Evolutionary conservation across 805 yeast genomes (phyloP).

Genomic region (Saccharomycopsis olivae): DNA sequence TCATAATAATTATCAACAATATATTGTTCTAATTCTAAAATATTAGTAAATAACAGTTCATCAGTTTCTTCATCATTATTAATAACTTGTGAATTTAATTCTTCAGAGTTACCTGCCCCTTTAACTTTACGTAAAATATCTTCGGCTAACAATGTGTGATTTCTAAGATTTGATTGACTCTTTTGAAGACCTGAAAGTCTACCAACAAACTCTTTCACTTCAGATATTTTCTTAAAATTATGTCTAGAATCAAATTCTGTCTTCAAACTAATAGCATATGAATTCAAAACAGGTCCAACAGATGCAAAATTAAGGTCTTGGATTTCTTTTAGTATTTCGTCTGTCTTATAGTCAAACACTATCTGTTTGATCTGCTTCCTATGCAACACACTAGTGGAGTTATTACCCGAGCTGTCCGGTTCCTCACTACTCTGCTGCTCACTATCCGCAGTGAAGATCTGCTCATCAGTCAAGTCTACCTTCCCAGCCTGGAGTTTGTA

Average conservation of each 20-base stretch:
- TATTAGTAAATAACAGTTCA: constrained; percentile 18
- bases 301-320: constrained; percentile 66
- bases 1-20: constrained; percentile 16
- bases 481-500: constrained; percentile 39
- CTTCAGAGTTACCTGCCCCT: too few species aligned
- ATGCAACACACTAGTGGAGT: not conserved
- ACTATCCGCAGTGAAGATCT: constrained; percentile 2
- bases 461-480: constrained; percentile 21
- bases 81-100: not conserved
- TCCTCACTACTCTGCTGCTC: too few species aligned
- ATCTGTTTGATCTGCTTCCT: constrained; percentile 2
- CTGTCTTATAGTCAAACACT: constrained; percentile 24
- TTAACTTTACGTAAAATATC: constrained; percentile 40
- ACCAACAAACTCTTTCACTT: constrained; percentile 63
- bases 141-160: constrained; percentile 71
- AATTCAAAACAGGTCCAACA: constrained; percentile 64
- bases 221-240: constrained; percentile 44
- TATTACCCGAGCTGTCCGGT: too few species aligned
- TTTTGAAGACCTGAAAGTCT: constrained; percentile 56
- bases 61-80: constrained; percentile 19
- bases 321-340: constrained; percentile 40
- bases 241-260: constrained; percentile 52
- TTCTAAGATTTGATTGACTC: constrained; percentile 55
- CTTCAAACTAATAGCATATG: constrained; percentile 61
- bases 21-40: constrained; percentile 18